Percentiles rank a stretch among this genome's conserved stretches.
Evolutionary conservation across 768 basidiomycete genomes (phyloP).

Genomic region (Trametes gibbosa): DNA sequence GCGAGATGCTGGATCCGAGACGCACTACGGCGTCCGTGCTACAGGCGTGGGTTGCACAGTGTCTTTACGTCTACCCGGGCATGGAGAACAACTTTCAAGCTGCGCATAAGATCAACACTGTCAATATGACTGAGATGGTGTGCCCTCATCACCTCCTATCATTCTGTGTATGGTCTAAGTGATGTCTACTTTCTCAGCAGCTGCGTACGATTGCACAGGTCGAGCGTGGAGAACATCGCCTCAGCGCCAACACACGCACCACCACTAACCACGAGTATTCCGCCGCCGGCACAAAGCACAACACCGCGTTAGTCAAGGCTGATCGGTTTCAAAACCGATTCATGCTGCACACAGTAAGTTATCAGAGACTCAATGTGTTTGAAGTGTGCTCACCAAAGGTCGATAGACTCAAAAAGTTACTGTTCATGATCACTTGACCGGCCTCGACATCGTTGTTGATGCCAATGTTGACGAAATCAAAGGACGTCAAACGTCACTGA

Average conservation of each 20-base stretch:
- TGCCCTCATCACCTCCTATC: conserved; percentile 14
- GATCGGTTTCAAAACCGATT: conserved; percentile 33
- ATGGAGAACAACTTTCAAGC: conserved; percentile 42
- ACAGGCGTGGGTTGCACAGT: conserved; percentile 33
- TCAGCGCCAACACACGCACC: conserved; percentile 28
- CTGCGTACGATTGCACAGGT: conserved; percentile 20
- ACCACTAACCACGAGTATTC: conserved; percentile 24
- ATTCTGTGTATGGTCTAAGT: not conserved
- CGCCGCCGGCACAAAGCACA: conserved; percentile 7
- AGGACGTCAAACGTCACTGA: conserved; percentile 25
- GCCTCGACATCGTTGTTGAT: conserved; percentile 13
- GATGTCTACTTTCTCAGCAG: conserved; percentile 11
- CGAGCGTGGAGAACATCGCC: conserved; percentile 25
- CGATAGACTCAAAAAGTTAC: conserved; percentile 6
- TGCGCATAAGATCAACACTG: conserved; percentile 45
- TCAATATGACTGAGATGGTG: conserved; percentile 36
- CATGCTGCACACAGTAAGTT: conserved; percentile 19
- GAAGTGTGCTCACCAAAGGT: too few relatives aligned
- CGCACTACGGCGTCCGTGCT: conserved; percentile 18
- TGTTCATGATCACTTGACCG: conserved; percentile 24
- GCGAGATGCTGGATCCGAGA: conserved; percentile 6
- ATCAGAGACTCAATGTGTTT: too few relatives aligned
- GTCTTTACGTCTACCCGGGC: conserved; percentile 38
- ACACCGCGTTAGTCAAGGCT: conserved; percentile 22
- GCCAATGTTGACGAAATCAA: conserved; percentile 6